Base-by-base conservation (phyloP, 306 rosid species). In the Fragaria iinumae region DNA sequence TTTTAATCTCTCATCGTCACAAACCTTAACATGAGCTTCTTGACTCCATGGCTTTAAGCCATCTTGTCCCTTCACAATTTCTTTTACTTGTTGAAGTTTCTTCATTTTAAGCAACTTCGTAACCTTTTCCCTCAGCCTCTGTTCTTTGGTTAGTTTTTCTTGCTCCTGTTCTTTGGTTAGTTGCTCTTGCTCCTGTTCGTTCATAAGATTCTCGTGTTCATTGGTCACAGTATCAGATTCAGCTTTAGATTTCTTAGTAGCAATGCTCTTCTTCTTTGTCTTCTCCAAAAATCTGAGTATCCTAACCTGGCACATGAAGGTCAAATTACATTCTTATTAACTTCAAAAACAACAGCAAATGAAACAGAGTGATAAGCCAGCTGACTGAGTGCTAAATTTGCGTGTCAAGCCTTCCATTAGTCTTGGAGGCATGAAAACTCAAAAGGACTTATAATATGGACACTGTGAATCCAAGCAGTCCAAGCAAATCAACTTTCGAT, bases 1-100 rank as follows among this genome's bases (percentile, higher is more conserved):
- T 53, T 77, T 57, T 38, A 49, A n/a, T 59, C 69, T 65, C 75
- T 65, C 75, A 69, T 72, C 55, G 72, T 74, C n/a, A 88, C 93
- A 86, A 64, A 90, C 98, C 98, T 95, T 95, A 63, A 82, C 96
- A 44, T 95, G 98, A 78, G 82, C 93, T 73, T 92, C 98, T 84
- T 82, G 93, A 50, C 91, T 96, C 98, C 97, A 95, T 68, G 97
- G 97, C 81, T 86, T 90, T 76, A 81, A 79, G 55, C 81, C 90
- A 78, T 90, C 92, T 10, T 74, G 87, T 63, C 79, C 83, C 64
- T 83, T 85, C 69, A 95, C 85, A 69, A 95, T 81, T 75, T 69
- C 72, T 67, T 84, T 65, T 14, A 87, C 96, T 83, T 88, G 89
- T 48, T 72, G 80, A 80, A 76, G 71, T 87, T 91, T 92, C 81